Evolutionary conservation across 768 basidiomycete genomes (phyloP).

Genomic region (Tricholoma furcatifolium): DNA sequence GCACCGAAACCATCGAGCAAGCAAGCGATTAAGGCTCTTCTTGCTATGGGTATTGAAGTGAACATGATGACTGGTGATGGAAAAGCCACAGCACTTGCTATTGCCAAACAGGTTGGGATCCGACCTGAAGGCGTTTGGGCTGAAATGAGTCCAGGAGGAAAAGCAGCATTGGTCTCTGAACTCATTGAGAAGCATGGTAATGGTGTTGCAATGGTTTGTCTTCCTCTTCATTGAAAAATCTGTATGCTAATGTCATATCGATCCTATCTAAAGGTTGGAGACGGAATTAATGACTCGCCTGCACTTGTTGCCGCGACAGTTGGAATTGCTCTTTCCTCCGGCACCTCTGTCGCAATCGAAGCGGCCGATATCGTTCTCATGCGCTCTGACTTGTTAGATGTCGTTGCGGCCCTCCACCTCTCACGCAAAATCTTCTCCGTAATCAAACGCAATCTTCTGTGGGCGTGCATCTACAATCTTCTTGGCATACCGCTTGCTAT

Average conservation of each 20-base stretch:
- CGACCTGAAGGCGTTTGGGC: conserved; percentile 81
- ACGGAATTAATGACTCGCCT: conserved; percentile 98
- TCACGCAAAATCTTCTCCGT: conserved; percentile 85
- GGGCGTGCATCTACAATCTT: conserved; percentile 95
- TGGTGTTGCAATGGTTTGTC: conserved; percentile 87
- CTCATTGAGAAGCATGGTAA: conserved; percentile 68
- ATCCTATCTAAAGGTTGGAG: conserved; percentile 95
- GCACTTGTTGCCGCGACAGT: conserved; percentile 95
- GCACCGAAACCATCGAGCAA: conserved; percentile 82
- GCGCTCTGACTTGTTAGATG: conserved; percentile 95
- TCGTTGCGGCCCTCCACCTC: conserved; percentile 93
- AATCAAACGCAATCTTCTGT: conserved; percentile 90
- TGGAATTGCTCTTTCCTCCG: conserved; percentile 94
- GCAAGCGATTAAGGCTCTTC: conserved; percentile 77
- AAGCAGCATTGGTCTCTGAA: conserved; percentile 81
- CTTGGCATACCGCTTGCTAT: conserved; percentile 96
- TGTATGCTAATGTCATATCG: conserved; percentile 1
- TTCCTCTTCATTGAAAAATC: conserved; percentile 3
- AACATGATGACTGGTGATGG: conserved; percentile 95
- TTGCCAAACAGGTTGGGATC: conserved; percentile 91
- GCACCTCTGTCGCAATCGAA: conserved; percentile 96
- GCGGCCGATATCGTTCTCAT: conserved; percentile 98
- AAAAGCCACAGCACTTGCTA: conserved; percentile 78
- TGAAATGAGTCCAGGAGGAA: conserved; percentile 93
- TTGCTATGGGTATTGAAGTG: conserved; percentile 89